phyloP scores from a whole-genome alignment of 140 eudicot genomes.

The Bidens hawaiensis region DNA sequence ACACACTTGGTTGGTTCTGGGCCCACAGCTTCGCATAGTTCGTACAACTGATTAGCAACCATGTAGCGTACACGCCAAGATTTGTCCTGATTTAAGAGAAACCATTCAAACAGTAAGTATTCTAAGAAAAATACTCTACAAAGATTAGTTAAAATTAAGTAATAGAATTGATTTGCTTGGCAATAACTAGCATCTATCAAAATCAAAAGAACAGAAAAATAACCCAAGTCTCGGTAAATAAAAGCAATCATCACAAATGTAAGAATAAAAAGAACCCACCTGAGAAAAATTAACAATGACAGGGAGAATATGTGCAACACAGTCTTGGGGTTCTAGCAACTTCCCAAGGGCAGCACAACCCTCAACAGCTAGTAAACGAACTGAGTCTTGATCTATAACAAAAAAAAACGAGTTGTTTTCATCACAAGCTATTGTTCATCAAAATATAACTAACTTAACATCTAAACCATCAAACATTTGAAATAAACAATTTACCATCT shows the following conservation, averaged over 20 bases:
- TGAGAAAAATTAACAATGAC: conserved; percentile 98
- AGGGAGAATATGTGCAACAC: conserved; percentile 95
- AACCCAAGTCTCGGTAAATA: not conserved
- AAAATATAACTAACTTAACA: not conserved
- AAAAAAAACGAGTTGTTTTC: not conserved
- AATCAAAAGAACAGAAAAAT: not conserved
- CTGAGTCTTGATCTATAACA: conserved; percentile 94
- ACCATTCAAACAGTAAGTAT: not conserved
- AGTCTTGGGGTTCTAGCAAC: conserved; percentile 90
- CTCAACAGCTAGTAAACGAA: conserved; percentile 98
- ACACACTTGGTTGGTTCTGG: conserved; percentile 90
- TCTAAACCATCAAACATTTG: conserved; percentile 12
- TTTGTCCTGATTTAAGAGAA: conserved; percentile 67
- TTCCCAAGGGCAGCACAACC: conserved; percentile 99
- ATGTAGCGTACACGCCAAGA: conserved; percentile 99
- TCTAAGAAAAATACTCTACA: not conserved
- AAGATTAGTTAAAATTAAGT: not conserved
- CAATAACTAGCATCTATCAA: not conserved
- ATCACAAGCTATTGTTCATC: conserved; percentile 4
- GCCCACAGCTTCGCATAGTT: conserved; percentile 96
- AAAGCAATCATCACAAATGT: not conserved
- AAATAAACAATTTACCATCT: conserved; percentile 54
- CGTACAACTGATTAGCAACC: conserved; percentile 97
- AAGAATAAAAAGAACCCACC: conserved; percentile 30
- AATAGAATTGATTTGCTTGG: not conserved